Base-by-base conservation (phyloP, 108 stramenopile genomes). In the Conticribra guillardii region DNA sequence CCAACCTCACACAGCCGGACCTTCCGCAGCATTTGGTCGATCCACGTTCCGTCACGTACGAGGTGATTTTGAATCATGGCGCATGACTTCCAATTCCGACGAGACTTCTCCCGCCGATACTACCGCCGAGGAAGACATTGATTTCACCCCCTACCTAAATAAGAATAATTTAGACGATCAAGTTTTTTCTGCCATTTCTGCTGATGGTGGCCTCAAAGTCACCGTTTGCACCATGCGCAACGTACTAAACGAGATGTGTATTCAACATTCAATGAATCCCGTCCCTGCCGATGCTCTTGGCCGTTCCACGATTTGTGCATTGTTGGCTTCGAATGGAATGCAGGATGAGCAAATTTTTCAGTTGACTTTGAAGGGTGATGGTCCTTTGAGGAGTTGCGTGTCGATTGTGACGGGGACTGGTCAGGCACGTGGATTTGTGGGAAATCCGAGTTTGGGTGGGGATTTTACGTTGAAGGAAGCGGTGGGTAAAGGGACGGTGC, bases 301-400 rank as follows among this genome's bases (percentile, higher is more conserved):
- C 48, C 71, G 91, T 52, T 54, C 87, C 23, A 67, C 85, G n/a
- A 60, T 78, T 4, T 92, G 94, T 63, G 79, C 78, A 29, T 58
- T 92, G 4, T 48, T 95, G 71, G 78, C 91, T 48, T 77, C 83
- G 17, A 91, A 88, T 69, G 94, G 91, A 17, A 95, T 95, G 84
- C 91, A 95, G 67, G 84, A 73, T 7, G 88, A 92, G 48, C 94
- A 95, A 75, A 88, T 81, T 31, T 76, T 92, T 47, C 94, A 95
- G 71, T 54, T 95, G 14, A 87, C 91, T 18, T 24, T 95, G 44
- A 90, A 90, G 56, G 84, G 81, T 0, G 91, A 92, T 54, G 94
- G 94, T 22, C 89, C 91, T 0, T 34, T 95, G 16, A 82, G 94
- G 14, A 89, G 91, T 21, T 76, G 87, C 37, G 79, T 89, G 45